A percentile compares a stretch with the other conserved stretches of the same genome.
phyloP scores from a whole-genome alignment of 2,329 filamentous ascomycete species.

The Taxawa tesnikishii region DNA sequence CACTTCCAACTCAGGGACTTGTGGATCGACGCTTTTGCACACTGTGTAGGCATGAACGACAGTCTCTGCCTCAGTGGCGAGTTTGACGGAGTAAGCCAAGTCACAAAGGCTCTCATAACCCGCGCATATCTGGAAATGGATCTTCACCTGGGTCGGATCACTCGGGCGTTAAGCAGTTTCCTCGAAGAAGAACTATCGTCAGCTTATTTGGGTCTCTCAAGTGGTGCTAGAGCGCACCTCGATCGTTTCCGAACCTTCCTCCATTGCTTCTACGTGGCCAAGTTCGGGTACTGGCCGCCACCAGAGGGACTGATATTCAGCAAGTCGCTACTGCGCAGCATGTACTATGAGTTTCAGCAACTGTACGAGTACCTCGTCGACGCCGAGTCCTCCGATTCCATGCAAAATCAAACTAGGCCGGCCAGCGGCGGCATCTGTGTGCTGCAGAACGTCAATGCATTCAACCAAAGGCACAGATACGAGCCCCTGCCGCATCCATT shows the following conservation, averaged over 20 bases:
- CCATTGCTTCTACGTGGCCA: slow-evolving; percentile 51
- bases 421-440: slow-evolving; percentile 53
- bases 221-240: slow-evolving; percentile 52
- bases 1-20: slow-evolving; percentile 49
- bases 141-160: slow-evolving; percentile 44
- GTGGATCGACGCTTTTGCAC: slow-evolving; percentile 62
- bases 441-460: slow-evolving; percentile 53
- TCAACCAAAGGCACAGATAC: slow-evolving; percentile 51
- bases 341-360: slow-evolving; percentile 58
- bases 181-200: slow-evolving; percentile 60
- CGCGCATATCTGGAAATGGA: slow-evolving; percentile 54
- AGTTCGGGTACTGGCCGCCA: slow-evolving; percentile 63
- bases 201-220: slow-evolving; percentile 50
- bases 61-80: slow-evolving; percentile 44
- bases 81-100: slow-evolving; percentile 44
- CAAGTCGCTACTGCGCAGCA: slow-evolving; percentile 44
- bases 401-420: slow-evolving; percentile 36
- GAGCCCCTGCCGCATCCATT: slow-evolving; percentile 50
- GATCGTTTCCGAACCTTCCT: slow-evolving; percentile 62
- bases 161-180: slow-evolving; percentile 50
- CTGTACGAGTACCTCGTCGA: slow-evolving; percentile 64
- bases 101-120: slow-evolving; percentile 54
- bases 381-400: slow-evolving; percentile 31
- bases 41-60: slow-evolving; percentile 68
- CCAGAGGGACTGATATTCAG: slow-evolving; percentile 39